phyloP scores from a whole-genome alignment of 1,139 yeast genomes.

The Protomyces arabidopsidicola region DNA sequence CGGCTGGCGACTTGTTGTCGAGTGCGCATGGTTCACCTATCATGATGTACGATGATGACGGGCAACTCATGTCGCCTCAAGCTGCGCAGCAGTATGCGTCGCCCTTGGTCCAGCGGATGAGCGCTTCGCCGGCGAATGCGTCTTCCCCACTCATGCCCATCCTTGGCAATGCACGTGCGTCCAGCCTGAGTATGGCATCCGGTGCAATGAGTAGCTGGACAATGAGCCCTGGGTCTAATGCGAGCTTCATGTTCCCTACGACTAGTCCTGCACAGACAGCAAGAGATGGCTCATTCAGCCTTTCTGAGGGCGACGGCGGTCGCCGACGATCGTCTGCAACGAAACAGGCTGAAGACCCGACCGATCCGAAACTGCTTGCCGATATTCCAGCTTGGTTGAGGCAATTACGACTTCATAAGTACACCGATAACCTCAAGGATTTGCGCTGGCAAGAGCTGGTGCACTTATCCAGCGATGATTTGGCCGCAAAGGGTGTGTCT shows the following conservation, averaged over 20 bases:
- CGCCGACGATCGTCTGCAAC: slow-evolving; percentile 14
- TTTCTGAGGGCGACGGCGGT: slow-evolving; percentile 6
- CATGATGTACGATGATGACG: slow-evolving; percentile 31
- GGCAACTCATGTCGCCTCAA: slow-evolving; percentile 28
- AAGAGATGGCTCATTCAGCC: background rate
- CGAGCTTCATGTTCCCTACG: slow-evolving; percentile 9
- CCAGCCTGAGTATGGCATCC: background rate
- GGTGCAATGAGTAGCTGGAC: slow-evolving; percentile 15
- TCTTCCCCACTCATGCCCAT: background rate
- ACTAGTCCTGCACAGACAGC: slow-evolving; percentile 4
- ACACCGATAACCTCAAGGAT: slow-evolving; percentile 75
- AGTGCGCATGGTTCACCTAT: slow-evolving; percentile 14
- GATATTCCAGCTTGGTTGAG: slow-evolving; percentile 93
- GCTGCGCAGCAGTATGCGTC: slow-evolving; percentile 18
- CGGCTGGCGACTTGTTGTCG: background rate
- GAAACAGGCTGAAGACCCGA: slow-evolving; percentile 29
- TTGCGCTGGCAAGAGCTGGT: slow-evolving; percentile 76
- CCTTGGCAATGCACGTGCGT: background rate
- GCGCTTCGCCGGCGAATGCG: background rate
- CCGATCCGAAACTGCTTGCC: slow-evolving; percentile 49
- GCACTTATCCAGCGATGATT: slow-evolving; percentile 59
- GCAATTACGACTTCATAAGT: slow-evolving; percentile 82
- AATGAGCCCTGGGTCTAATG: background rate
- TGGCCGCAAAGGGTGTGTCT: slow-evolving; percentile 76
- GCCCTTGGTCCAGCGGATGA: slow-evolving; percentile 1